Evolutionary conservation across 495 filamentous ascomycete genomes (phyloP).

Genomic region (Pyrenula massariospora): DNA sequence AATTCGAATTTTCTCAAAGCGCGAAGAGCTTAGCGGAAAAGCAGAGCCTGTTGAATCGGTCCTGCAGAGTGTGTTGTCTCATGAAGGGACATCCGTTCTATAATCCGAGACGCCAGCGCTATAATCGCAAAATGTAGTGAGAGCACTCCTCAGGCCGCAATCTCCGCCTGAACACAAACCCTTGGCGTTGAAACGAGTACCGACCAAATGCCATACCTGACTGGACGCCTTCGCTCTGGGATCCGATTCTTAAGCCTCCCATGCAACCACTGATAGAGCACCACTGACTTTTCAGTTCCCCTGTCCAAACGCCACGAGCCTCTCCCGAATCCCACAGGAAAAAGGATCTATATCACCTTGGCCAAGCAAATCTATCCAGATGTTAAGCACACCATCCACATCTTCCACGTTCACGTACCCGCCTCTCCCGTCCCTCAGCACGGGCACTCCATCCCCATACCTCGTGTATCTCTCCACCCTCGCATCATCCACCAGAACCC

Average conservation of each 20-base stretch:
- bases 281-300: too few species aligned
- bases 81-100: too few species aligned
- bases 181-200: not conserved
- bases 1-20: too few species aligned
- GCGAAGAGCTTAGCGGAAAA: too few species aligned
- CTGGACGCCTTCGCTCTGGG: too few species aligned
- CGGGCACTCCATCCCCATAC: not conserved
- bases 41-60: too few species aligned
- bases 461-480: not conserved
- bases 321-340: not conserved
- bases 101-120: too few species aligned
- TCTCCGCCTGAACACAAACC: not conserved
- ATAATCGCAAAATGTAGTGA: too few species aligned
- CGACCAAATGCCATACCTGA: not conserved
- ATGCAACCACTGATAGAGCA: too few species aligned
- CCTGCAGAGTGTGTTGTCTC: too few species aligned
- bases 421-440: not conserved
- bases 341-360: not conserved
- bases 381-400: not conserved
- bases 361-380: not conserved
- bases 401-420: not conserved
- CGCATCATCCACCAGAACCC: not conserved
- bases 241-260: too few species aligned
- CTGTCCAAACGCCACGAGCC: not conserved
- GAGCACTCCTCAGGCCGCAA: not conserved